Evolutionary conservation across 2,329 filamentous ascomycete genomes (phyloP).

Genomic region (Sclerotinia borealis): DNA sequence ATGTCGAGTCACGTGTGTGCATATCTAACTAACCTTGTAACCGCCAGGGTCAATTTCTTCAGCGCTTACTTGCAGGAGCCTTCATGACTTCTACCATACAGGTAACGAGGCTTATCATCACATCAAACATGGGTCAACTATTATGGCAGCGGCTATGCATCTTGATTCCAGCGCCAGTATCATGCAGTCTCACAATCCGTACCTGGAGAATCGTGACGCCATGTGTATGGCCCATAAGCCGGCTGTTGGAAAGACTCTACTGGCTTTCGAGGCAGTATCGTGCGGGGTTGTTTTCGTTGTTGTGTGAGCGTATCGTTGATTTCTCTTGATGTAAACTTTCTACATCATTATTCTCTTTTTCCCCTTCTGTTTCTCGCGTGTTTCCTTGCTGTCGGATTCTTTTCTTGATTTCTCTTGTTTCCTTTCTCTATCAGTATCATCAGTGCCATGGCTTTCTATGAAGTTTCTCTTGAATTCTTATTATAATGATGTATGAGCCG

Average conservation of each 20-base stretch:
- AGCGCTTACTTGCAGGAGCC: conserved; percentile 10
- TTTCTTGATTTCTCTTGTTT: conserved; percentile 20
- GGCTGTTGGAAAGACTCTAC: conserved; percentile 10
- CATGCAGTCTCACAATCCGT: conserved; percentile 10
- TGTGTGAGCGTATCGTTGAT: conserved; percentile 8
- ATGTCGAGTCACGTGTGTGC: background rate
- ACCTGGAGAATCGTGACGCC: conserved; percentile 8
- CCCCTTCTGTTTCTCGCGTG: conserved; percentile 7
- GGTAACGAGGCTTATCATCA: conserved; percentile 11
- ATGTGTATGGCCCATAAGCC: conserved; percentile 8
- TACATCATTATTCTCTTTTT: conserved; percentile 14
- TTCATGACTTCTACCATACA: conserved; percentile 10
- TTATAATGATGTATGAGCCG: conserved; percentile 33
- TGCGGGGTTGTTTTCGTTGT: background rate
- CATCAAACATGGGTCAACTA: conserved; percentile 12
- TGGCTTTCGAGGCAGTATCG: conserved; percentile 17
- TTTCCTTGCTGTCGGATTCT: background rate
- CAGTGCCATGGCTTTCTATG: conserved; percentile 14
- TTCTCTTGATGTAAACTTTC: conserved; percentile 13
- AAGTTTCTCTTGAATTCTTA: conserved; percentile 19
- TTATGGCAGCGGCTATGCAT: conserved; percentile 12
- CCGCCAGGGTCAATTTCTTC: conserved; percentile 10
- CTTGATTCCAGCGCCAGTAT: conserved; percentile 10
- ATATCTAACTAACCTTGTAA: background rate
- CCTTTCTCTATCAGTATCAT: conserved; percentile 21